Conservation (phyloP, 768 basidiomycete genomes). For the Hebeloma cylindrosporum region DNA sequence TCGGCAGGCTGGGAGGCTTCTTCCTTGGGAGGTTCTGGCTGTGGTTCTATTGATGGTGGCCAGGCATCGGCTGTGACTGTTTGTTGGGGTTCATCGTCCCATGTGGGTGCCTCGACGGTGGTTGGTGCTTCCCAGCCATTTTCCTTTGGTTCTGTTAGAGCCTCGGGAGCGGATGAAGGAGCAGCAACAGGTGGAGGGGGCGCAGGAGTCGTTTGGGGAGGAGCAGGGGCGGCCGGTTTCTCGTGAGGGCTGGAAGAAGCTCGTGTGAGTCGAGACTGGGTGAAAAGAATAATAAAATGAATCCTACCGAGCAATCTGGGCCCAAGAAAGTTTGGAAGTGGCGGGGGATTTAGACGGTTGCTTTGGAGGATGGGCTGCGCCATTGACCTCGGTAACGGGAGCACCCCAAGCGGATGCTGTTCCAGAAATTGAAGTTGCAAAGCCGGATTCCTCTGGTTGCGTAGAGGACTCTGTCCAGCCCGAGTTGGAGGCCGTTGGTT, state of each 20-base stretch:
- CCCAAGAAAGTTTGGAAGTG: constrained; percentile 82
- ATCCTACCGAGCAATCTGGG: constrained; percentile 74
- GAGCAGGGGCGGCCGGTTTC: constrained; percentile 47
- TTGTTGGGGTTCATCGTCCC: constrained; percentile 66
- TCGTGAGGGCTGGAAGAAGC: constrained; percentile 54
- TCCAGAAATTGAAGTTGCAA: constrained; percentile 28
- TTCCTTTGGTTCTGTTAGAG: constrained; percentile 33
- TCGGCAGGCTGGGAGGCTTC: constrained; percentile 16
- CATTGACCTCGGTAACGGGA: constrained; percentile 35
- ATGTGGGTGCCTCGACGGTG: constrained; percentile 63
- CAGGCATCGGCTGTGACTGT: constrained; percentile 36
- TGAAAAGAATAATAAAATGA: constrained; percentile 2
- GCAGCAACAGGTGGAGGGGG: constrained; percentile 33
- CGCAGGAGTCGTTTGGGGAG: constrained; percentile 34
- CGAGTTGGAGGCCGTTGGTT: constrained; percentile 25
- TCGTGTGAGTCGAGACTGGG: constrained; percentile 8
- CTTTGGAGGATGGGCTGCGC: constrained; percentile 35
- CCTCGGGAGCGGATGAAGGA: constrained; percentile 28
- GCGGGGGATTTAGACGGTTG: constrained; percentile 57
- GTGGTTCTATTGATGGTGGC: constrained; percentile 28
- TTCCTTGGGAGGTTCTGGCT: constrained; percentile 17
- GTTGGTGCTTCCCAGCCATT: constrained; percentile 73
- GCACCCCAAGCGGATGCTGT: constrained; percentile 36
- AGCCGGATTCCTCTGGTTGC: constrained; percentile 32
- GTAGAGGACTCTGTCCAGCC: constrained; percentile 33